Evolutionary conservation across 2,329 filamentous ascomycete species (phyloP).

Genomic region (Lachnellula arida): DNA sequence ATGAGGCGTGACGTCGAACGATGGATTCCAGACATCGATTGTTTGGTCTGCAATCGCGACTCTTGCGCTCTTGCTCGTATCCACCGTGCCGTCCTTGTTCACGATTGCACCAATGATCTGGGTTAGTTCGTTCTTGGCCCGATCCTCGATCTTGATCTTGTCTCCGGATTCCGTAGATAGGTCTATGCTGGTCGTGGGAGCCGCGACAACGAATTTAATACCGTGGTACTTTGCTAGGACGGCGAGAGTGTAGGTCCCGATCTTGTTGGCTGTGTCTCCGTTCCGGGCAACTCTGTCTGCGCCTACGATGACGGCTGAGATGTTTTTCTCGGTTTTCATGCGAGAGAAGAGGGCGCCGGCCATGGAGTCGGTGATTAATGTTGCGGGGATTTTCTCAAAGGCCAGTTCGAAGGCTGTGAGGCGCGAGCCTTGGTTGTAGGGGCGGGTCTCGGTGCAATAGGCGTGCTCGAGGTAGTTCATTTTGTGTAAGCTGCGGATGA

Average conservation of each 20-base stretch:
- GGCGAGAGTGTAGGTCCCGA: slow-evolving; percentile 88
- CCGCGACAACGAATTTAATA: slow-evolving; percentile 91
- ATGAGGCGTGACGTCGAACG: slow-evolving; percentile 91
- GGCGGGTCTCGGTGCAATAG: slow-evolving; percentile 94
- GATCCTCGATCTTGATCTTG: slow-evolving; percentile 87
- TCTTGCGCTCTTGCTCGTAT: slow-evolving; percentile 58
- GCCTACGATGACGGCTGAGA: slow-evolving; percentile 86
- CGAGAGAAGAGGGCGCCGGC: slow-evolving; percentile 75
- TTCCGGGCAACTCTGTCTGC: slow-evolving; percentile 94
- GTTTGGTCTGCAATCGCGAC: slow-evolving; percentile 74
- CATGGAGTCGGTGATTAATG: slow-evolving; percentile 95
- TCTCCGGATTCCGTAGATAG: slow-evolving; percentile 70
- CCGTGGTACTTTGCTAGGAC: slow-evolving; percentile 86
- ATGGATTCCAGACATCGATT: slow-evolving; percentile 91
- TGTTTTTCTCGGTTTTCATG: slow-evolving; percentile 57
- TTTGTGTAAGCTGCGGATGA: slow-evolving; percentile 77
- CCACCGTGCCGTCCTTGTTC: slow-evolving; percentile 56
- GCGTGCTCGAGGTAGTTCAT: slow-evolving; percentile 68
- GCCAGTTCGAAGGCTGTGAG: slow-evolving; percentile 96
- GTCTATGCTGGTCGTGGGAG: slow-evolving; percentile 92
- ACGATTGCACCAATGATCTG: slow-evolving; percentile 75
- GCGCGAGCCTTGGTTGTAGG: slow-evolving; percentile 95
- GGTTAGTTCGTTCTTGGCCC: slow-evolving; percentile 75
- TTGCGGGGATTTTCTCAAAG: slow-evolving; percentile 86
- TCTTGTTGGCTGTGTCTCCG: slow-evolving; percentile 97